Evolutionary conservation across 331 rosid species (phyloP), one percentile per base, ranked within the genome.

Genomic region (Rhamnella rubrinervis): DNA sequence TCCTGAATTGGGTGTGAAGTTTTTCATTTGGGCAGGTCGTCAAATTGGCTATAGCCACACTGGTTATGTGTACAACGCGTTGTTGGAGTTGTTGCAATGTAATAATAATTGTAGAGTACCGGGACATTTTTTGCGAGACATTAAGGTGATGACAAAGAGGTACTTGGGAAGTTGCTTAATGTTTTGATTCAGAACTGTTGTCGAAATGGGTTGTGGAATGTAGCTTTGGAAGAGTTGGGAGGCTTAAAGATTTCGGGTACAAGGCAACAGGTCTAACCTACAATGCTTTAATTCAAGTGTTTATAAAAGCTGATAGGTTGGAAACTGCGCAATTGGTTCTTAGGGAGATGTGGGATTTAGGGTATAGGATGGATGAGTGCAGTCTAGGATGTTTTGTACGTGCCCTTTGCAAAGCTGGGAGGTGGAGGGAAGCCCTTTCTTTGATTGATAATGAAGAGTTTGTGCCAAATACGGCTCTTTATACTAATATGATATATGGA

Each of bases 161-260:
- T 88, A 73, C 85, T 93, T 69, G 81, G 85, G 63, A 88, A 77
- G 84, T 77, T 93, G 85, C 97, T 93, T 26, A 85, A 93, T 82
- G 74, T 93, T 67, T 61, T 90, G 73, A 81, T 93, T 71, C 73
- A 75, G 68, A 93, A 83, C 82, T 85, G 86, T 66, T 93, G 98
- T 70, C 87, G 78, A 26, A 88, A 80, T 75, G 97, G 97, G 57
- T 60, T 83, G 85, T 90, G 96, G 96, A 90, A 85, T 78, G 61
- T 78, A 67, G 98, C 97, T 0, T 70, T 93, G 81, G 98, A 88
- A 62, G 98, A 93, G 83, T 60, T 93, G 17, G 97, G 62, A 88
- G 97, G 87, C 88, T 93, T 8, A 90, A 93, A 86, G 93, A 90
- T 82, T 85, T 84, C 0, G 98, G 98, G 52, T 84, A 82, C 79